Conservation (phyloP, 352 stramenopile species). For the Phytophthora europaea region DNA sequence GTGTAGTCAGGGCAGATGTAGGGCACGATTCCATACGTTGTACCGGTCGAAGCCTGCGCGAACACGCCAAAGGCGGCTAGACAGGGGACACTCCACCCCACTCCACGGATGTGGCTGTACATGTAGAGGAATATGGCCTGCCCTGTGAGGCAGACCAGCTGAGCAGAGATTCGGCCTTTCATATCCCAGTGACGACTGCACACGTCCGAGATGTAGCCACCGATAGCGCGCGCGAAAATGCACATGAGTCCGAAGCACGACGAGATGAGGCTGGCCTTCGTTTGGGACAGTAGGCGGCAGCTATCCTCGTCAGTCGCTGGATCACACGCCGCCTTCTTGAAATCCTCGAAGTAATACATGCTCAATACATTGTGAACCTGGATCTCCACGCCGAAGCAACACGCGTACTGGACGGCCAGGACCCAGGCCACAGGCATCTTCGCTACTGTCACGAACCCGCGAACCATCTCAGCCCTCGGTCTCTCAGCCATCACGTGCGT, state of each 20-base stretch:
- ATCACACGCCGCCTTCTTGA: conserved; percentile 63
- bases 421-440: conserved; percentile 84
- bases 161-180: conserved; percentile 58
- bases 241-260: conserved; percentile 96
- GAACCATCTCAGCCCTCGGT: background rate
- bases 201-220: conserved; percentile 85
- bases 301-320: conserved; percentile 19
- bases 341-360: conserved; percentile 91
- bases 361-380: conserved; percentile 95
- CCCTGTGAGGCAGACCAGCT: conserved; percentile 73
- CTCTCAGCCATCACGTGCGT: conserved; percentile 52
- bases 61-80: conserved; percentile 92
- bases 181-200: conserved; percentile 61
- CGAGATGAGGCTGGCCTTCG: conserved; percentile 78
- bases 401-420: conserved; percentile 93
- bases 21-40: conserved; percentile 69
- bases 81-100: conserved; percentile 67
- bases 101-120: conserved; percentile 68
- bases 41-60: conserved; percentile 54
- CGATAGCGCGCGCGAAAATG: conserved; percentile 89
- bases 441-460: conserved; percentile 47
- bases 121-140: conserved; percentile 85
- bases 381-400: conserved; percentile 95
- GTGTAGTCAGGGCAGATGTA: conserved; percentile 55
- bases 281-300: conserved; percentile 35